Base-by-base conservation (phyloP, 805 yeast species). In the Candida golubevii region DNA sequence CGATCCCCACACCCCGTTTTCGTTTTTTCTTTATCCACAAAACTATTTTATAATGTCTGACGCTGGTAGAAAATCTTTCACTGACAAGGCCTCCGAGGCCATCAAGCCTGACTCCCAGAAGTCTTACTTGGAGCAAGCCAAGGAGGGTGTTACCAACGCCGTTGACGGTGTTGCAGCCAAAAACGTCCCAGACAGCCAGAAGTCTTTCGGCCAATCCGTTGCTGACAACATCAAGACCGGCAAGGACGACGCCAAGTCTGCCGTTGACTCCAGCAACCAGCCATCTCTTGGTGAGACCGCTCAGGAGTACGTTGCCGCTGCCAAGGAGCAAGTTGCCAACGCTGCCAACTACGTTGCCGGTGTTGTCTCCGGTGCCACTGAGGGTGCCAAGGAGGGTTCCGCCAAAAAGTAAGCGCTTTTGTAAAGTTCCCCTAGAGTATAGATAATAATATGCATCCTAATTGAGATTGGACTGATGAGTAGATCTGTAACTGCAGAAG, bases 91-190 rank as follows among this genome's bases (percentile, higher is more conserved):
- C 55, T 46, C 75, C 42, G 95, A 88, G 74, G 59, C 77, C 35
- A 48, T 83, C 35, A 84, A 77, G 54, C 95, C 95, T 53, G 83
- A 88, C 51, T 66, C 77, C 46, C 77, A 83, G 66, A 88, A 88
- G 72, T 57, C 82, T 33, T 66, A 69, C 59, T 64, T 70, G 42
- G 83, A 85, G 59, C 72, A 84, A 69, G 82, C 82, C 54, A 83
- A 84, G 74, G 95, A 88, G 70, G 46, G 62, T 28, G 79, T 77
- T 50, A 80, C 93, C 47, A 83, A 78, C 60, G 62, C 74, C n/a
- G 75, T 73, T 57, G 96, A 88, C 72, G 71, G 76, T 60, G 66
- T 74, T 44, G 88, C 83, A 46, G 72, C 76, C 38, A 65, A 73
- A 43, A 63, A 73, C 41, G 80, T 80, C 60, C 88, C 93, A 54